Percentiles rank a stretch among this genome's conserved stretches.
phyloP scores from a whole-genome alignment of 345 rosid genomes.

The Firmiana major region DNA sequence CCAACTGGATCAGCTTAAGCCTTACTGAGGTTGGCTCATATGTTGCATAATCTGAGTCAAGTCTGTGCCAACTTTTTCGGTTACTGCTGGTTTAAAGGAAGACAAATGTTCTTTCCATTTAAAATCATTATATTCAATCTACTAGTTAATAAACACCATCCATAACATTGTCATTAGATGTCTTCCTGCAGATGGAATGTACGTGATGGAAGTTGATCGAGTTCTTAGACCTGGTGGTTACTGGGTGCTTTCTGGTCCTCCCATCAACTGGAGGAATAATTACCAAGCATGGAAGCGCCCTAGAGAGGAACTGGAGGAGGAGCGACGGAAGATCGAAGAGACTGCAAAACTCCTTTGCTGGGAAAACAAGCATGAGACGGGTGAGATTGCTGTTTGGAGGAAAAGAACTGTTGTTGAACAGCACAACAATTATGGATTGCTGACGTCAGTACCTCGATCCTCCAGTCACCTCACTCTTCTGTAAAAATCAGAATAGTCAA shows the following conservation, averaged over 20 bases:
- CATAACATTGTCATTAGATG: background rate
- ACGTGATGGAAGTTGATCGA: conserved; percentile 36
- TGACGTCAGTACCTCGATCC: too few relatives aligned
- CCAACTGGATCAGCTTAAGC: background rate
- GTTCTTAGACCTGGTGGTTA: conserved; percentile 49
- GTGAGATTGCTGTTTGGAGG: conserved; percentile 49
- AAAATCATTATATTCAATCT: background rate
- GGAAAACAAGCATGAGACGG: conserved; percentile 43
- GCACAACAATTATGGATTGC: too few relatives aligned
- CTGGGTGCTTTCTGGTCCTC: conserved; percentile 63
- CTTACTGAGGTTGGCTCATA: background rate
- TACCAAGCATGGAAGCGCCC: conserved; percentile 43
- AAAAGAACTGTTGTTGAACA: too few relatives aligned
- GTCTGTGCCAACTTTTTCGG: background rate
- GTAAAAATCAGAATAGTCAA: too few relatives aligned
- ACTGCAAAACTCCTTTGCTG: conserved; percentile 46
- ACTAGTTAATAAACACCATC: background rate
- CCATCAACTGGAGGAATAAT: conserved; percentile 44
- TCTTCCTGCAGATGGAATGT: conserved; percentile 33
- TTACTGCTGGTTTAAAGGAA: background rate
- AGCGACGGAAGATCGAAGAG: conserved; percentile 41
- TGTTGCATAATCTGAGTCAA: background rate
- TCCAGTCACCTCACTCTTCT: too few relatives aligned
- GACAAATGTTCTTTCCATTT: background rate
- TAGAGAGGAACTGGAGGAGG: conserved; percentile 30